Evolutionary conservation across 2,329 filamentous ascomycete species (phyloP).

Genomic region (Xylariaceae sp.): DNA sequence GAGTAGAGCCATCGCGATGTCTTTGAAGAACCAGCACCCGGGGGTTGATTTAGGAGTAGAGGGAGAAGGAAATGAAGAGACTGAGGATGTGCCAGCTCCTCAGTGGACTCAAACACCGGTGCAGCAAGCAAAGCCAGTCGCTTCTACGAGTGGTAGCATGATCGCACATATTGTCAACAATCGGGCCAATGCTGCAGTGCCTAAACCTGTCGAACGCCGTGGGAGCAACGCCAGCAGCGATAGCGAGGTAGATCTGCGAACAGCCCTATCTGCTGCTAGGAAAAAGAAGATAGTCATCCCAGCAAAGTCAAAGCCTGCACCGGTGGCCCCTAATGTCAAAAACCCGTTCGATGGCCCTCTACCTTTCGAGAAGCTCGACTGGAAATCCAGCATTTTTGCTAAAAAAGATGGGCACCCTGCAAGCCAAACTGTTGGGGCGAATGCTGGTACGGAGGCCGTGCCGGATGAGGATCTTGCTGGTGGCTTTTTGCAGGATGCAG

Average conservation of each 20-base stretch:
- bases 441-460: slow-evolving; percentile 3
- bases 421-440: slow-evolving; percentile 16
- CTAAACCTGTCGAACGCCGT: slow-evolving; percentile 38
- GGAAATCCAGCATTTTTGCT: slow-evolving; percentile 57
- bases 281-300: slow-evolving; percentile 41
- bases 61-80: slow-evolving; percentile 35
- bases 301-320: slow-evolving; percentile 17
- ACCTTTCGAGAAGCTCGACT: slow-evolving; percentile 83
- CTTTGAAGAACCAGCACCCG: slow-evolving; percentile 62
- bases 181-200: slow-evolving; percentile 58
- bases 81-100: slow-evolving; percentile 49
- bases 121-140: slow-evolving; percentile 46
- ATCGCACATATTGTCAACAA: slow-evolving; percentile 74
- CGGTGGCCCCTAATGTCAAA: slow-evolving; percentile 47
- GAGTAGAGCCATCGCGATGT: slow-evolving; percentile 77
- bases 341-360: slow-evolving; percentile 73
- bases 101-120: slow-evolving; percentile 55
- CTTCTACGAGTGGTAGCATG: slow-evolving; percentile 49
- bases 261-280: slow-evolving; percentile 67
- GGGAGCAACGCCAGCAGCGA: slow-evolving; percentile 59
- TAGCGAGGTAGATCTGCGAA: slow-evolving; percentile 75
- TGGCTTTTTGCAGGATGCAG: slow-evolving; percentile 30
- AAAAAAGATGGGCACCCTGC: slow-evolving; percentile 24
- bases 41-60: slow-evolving; percentile 28
- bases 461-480: slow-evolving; percentile 26